Base-by-base conservation (phyloP, 169 alveolate genomes). In the Cryptosporidium canis region DNA sequence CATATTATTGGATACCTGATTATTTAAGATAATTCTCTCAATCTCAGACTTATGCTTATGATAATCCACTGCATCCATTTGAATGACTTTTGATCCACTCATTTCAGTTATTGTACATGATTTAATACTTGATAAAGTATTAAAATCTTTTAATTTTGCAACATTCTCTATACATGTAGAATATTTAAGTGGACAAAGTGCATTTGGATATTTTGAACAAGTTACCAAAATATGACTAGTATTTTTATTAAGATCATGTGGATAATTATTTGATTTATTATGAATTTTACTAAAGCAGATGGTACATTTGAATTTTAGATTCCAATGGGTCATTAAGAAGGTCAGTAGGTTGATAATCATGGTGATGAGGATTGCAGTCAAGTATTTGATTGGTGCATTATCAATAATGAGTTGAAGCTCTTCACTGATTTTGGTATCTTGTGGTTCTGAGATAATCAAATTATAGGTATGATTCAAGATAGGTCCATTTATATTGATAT, bases 291-390 rank as follows among this genome's bases (percentile, higher is more conserved):
- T 45, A 33, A 31, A 77, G 27, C 77, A 77, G 18, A 77, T 14
- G 37, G 24, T 24, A 58, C 70, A 31, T 41, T 77, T 77, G 27
- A 77, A 58, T 31, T 41, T 61, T n/a, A 58, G 24, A 43, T 61
- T 77, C 87, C 87, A 77, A 4, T 56, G 56, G n/a, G 87, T 77
- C 72, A 61, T 58, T n/a, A 77, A 58, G 58, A 58, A 61, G 11
- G 39, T 11, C 14, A 77, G 41, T 12, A 58, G 14, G 43, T 77
- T 55, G 0, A 77, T 6, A 3, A 77, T 7, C 2, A 77, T 43
- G 11, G 72, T 55, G 12, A 77, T 4, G 11, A 35, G 8, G 11
- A 77, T 9, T 21, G 47, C 43, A 33, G 39, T 7, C 9, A 77
- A 0, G 29, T 77, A 61, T 27, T 8, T 55, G 8, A 77, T 16